Evolutionary conservation across 345 rosid species (phyloP), one percentile per base, ranked within the genome.

Genomic region (Heritiera littoralis): DNA sequence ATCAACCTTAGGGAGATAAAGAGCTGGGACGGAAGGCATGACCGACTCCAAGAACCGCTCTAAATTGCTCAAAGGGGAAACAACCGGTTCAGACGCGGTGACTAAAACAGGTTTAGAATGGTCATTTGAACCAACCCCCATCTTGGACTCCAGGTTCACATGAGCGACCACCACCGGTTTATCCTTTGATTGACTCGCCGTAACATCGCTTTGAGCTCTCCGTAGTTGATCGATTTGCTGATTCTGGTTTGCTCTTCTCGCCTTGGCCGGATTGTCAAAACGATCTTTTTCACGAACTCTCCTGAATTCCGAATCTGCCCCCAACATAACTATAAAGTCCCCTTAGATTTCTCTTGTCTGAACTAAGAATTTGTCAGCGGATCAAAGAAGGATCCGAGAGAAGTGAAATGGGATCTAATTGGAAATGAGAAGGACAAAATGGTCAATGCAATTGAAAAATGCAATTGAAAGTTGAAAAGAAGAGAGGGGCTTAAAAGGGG

Each of bases 41-140:
- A 86, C 85, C 8, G 92, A 89, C 60, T 83, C 83, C 81, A 89
- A 41, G 73, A 92, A 92, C 80, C 90, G 80, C 20, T 88, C 86
- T 35, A 90, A 78, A 64, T 92, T 90, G 84, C 86, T 85, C 60
- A 77, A 81, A 1, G 86, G 78, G 30, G 79, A 66, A 41, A 79
- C 68, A 9, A 60, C 75, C 20, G 85, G 58, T 77, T 86, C 83
- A 63, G 49, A 74, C 9, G 76, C 79, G 66, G 81, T 80, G 5
- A 69, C 49, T 0, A 78, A 60, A 30, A 38, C 81, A 66, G 77
- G 71, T 80, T 85, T 84, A 4, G 71, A 71, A 40, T 46, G 43
- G 2, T 80, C 82, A 70, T 59, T 59, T 9, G 74, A 77, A 64
- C 67, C 77, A 5, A 78, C 56, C 41, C 74, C 75, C 81, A 77